These are phyloP conservation scores for Miscanthus lutarioriparius DNA, from an alignment of 176 grass and related monocot genomes.

Conservation along the genomic window DNA sequence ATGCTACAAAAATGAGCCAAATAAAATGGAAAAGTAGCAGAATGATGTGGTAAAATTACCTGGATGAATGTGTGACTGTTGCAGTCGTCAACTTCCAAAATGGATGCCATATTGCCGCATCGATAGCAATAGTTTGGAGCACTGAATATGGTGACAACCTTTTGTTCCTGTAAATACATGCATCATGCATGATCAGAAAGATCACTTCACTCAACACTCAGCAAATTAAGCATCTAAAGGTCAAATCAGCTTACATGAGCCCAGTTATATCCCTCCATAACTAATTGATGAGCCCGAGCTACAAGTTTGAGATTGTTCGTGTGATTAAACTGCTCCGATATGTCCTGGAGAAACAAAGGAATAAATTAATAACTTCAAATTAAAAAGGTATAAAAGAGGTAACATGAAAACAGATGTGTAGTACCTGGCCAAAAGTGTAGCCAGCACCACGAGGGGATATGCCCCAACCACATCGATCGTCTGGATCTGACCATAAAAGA, in stretches of 20 bases:
- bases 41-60: conserved; percentile 44
- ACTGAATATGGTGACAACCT: conserved; percentile 98
- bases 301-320: conserved; percentile 94
- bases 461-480: conserved; percentile 86
- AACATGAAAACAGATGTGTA: background rate
- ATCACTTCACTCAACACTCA: conserved; percentile 2
- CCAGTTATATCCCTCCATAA: conserved; percentile 99
- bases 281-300: conserved; percentile 93
- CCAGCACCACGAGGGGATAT: conserved; percentile 95
- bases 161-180: conserved; percentile 74
- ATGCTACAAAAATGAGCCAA: background rate
- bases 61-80: conserved; percentile 90
- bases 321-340: conserved; percentile 97
- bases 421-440: conserved; percentile 96
- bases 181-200: conserved; percentile 19
- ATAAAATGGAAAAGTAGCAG: background rate
- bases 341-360: conserved; percentile 57
- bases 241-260: conserved; percentile 75
- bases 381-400: background rate
- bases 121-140: conserved; percentile 98
- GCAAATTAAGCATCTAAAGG: conserved; percentile 17
- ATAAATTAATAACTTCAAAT: background rate
- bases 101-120: conserved; percentile 96
- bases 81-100: conserved; percentile 97
- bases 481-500: conserved; percentile 97